Evolutionary conservation across 441 rosid species (phyloP).

Genomic region (Sinapis alba): DNA sequence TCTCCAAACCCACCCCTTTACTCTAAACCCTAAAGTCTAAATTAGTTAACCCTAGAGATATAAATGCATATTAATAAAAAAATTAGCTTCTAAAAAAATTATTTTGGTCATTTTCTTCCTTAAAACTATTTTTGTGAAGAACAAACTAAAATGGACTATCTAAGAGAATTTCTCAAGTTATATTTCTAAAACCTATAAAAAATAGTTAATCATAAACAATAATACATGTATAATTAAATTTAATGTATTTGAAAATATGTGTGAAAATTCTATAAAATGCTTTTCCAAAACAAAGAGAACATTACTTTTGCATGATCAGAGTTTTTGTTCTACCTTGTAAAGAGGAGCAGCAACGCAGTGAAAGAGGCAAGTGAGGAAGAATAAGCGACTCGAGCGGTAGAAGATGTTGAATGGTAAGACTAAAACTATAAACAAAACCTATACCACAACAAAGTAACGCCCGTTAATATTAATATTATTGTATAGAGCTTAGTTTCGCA

Average conservation of each 20-base stretch:
- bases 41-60: too few species aligned
- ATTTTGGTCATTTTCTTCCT: too few species aligned
- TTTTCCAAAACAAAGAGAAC: background rate
- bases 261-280: background rate
- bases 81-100: too few species aligned
- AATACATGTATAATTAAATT: too few species aligned
- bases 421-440: constrained; percentile 50
- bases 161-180: too few species aligned
- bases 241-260: background rate
- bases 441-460: constrained; percentile 1
- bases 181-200: background rate
- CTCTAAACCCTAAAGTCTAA: too few species aligned
- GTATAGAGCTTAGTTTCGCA: background rate
- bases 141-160: too few species aligned
- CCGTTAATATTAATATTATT: background rate
- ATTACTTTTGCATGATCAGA: background rate
- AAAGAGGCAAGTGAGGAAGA: constrained; percentile 54
- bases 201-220: background rate
- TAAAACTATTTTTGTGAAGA: too few species aligned
- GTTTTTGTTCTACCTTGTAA: constrained; percentile 49
- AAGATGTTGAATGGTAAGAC: constrained; percentile 60
- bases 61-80: too few species aligned
- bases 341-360: constrained; percentile 66
- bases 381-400: constrained; percentile 60
- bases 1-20: too few species aligned